Base-by-base conservation (phyloP, 2,329 filamentous ascomycete species). In the Beauveria sp. region DNA sequence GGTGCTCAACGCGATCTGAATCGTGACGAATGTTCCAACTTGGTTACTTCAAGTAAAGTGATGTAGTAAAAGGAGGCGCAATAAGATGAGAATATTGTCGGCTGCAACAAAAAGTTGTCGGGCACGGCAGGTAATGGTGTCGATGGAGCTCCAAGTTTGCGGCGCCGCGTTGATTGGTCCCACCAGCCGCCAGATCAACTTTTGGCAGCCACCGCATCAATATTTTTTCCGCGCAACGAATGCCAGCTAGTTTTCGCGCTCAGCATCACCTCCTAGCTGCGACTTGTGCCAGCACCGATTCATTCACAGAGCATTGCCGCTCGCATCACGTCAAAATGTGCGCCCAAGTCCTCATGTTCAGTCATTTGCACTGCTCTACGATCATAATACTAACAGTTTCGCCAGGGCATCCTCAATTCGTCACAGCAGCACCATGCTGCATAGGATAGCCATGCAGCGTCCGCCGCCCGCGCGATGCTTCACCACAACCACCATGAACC, bases 111-210 rank as follows among this genome's bases (percentile, higher is more conserved):
- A 49, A 49, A 26, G 47, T 43, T 42, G 56, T 42, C 24, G 24
- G 49, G 38, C 45, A 26, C 18, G 24, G 30, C 12, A 20, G 30
- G 47, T 40, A 59, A n/a, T 7, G 26, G 38, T 26, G 24, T 53
- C n/a, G 50, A 54, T 54, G 58, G 50, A 62, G 60, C 54, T 62
- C 24, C 54, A 62, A 57, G 52, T 62, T 63, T 63, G 62, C 62
- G 62, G 62, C 62, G 62, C 62, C 26, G 45, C 62, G 49, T 46
- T 63, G 62, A 63, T 63, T 63, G 62, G 62, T 61, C 55, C 54
- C 57, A 54, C 56, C 54, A n/a, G 42, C 38, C 26, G 34, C 18
- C 28, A 22, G 30, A 58, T 51, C 46, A 58, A 10, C 20, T 54
- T 47, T 43, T 42, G 9, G 49, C 12, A 30, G 53, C 43, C 34